Conservation (phyloP, 768 basidiomycete species). For the Pseudohyphozyma bogoriensis region DNA sequence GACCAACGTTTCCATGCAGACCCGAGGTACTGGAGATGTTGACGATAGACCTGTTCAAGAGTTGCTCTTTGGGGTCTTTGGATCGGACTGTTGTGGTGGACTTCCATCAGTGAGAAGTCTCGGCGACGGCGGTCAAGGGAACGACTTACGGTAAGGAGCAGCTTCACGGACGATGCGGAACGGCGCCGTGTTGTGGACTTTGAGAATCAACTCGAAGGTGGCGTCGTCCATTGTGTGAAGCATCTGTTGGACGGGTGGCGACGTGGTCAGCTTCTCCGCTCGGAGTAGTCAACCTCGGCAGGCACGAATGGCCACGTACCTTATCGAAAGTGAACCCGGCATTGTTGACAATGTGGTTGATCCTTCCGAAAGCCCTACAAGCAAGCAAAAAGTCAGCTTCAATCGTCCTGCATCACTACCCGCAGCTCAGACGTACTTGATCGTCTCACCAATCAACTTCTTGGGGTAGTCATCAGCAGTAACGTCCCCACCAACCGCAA, state of each 20-base stretch:
- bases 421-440: slow-evolving; percentile 48
- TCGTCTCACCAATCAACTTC: slow-evolving; percentile 62
- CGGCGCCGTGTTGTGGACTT: slow-evolving; percentile 74
- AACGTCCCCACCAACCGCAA: slow-evolving; percentile 69
- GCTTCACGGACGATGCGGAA: slow-evolving; percentile 76
- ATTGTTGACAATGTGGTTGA: slow-evolving; percentile 81
- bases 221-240: slow-evolving; percentile 41
- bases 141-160: slow-evolving; percentile 66
- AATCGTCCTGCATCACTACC: neutral
- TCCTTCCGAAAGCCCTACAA: slow-evolving; percentile 62
- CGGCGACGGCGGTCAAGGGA: too few relatives aligned
- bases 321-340: slow-evolving; percentile 39
- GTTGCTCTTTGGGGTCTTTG: slow-evolving; percentile 51
- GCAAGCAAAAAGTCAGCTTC: neutral
- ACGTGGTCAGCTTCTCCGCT: neutral
- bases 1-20: slow-evolving; percentile 75
- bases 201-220: slow-evolving; percentile 53
- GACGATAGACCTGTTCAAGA: slow-evolving; percentile 55
- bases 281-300: neutral
- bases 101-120: too few relatives aligned
- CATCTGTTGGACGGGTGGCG: slow-evolving; percentile 46
- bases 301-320: neutral
- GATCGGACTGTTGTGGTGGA: slow-evolving; percentile 70
- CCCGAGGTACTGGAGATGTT: slow-evolving; percentile 62
- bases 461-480: slow-evolving; percentile 73